These are phyloP conservation scores for Ganoderma resinaceum DNA, from an alignment of 1,284 basidiomycete genomes.

Conservation along the genomic window DNA sequence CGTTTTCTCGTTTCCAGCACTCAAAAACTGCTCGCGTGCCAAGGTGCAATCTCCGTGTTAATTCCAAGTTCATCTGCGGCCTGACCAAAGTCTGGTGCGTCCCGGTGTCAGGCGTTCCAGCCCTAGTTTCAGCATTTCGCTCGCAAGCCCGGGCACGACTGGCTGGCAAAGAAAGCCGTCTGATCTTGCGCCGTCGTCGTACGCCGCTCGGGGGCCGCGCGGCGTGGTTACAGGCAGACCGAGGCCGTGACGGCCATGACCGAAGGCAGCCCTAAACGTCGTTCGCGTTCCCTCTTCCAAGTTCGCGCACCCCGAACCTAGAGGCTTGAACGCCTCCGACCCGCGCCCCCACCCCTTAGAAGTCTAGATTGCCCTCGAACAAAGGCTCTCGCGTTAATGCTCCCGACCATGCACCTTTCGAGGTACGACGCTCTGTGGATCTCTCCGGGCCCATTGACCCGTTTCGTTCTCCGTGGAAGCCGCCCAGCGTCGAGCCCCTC, in stretches of 20 bases:
- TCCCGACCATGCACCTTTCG: not conserved
- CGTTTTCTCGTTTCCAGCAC: not conserved
- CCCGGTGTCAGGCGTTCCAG: not conserved
- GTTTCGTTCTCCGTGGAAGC: not conserved
- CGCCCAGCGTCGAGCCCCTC: not conserved
- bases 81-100: not conserved
- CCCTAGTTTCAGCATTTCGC: not conserved
- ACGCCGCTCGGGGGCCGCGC: not conserved
- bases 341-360: not conserved
- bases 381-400: no score
- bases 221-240: not conserved
- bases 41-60: not conserved
- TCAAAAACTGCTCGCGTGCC: not conserved
- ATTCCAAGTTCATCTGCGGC: not conserved
- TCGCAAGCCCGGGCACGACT: not conserved
- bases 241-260: constrained; percentile 1
- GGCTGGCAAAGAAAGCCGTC: not conserved
- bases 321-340: not conserved
- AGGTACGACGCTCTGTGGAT: not conserved
- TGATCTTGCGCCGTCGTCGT: not conserved
- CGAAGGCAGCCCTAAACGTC: not conserved
- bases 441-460: not conserved
- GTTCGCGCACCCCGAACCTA: not conserved
- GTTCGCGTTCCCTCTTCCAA: not conserved
- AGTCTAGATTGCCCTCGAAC: not conserved